A percentile compares a stretch with the other conserved stretches of the same genome.
phyloP scores from a whole-genome alignment of 2,329 filamentous ascomycete genomes.

The Clonostachys solani region DNA sequence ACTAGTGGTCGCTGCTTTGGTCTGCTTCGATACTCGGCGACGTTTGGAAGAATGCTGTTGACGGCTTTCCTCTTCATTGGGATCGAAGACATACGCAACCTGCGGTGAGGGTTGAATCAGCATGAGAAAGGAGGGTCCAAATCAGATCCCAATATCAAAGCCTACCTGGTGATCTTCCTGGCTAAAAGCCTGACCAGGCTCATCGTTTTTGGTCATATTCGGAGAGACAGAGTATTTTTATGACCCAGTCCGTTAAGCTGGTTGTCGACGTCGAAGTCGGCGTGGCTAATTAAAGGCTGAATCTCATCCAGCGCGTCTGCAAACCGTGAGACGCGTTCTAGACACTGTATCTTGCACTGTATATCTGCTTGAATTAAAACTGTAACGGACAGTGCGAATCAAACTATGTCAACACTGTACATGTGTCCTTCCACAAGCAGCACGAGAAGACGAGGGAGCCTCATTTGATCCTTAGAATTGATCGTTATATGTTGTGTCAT shows the following conservation, averaged over 20 bases:
- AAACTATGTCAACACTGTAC: background rate
- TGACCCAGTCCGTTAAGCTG: no score
- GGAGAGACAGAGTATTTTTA: no score
- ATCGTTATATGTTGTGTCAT: no score
- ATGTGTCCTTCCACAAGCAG: background rate
- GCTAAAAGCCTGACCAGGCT: conserved; percentile 12
- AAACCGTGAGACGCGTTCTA: conserved; percentile 1
- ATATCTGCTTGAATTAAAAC: background rate
- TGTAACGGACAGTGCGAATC: background rate
- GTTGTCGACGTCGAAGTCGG: no score
- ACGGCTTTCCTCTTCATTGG: conserved; percentile 31
- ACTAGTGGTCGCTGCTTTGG: conserved; percentile 7
- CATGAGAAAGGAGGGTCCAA: background rate
- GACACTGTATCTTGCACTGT: conserved; percentile 2
- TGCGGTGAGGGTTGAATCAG: conserved; percentile 20
- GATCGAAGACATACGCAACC: conserved; percentile 60
- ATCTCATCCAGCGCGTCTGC: no score
- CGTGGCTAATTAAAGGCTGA: no score
- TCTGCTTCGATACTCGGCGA: conserved; percentile 45
- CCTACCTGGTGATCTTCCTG: conserved; percentile 41
- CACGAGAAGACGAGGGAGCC: no score
- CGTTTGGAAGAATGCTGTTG: conserved; percentile 47
- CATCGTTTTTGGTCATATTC: background rate
- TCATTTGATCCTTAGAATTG: no score
- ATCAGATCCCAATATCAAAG: background rate